Evolutionary conservation across 176 grass and related monocot species (phyloP), one percentile per base, ranked within the genome.

Genomic region (Cenchrus americanus): DNA sequence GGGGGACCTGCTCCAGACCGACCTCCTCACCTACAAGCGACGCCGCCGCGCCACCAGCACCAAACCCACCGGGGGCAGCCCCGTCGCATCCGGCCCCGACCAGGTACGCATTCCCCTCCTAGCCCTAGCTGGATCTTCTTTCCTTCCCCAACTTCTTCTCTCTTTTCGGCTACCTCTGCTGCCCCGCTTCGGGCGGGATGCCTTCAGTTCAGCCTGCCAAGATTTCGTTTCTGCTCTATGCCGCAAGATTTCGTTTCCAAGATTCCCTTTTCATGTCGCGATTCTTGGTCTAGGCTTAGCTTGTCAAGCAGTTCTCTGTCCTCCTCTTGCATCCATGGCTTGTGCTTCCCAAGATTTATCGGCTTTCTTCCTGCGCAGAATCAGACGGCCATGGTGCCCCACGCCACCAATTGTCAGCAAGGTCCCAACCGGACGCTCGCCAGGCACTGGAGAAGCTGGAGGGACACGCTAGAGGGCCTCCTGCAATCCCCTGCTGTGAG

Each of bases 381-480:
- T 75, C 67, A 21, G 17, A 54, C 23, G 19, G 51, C 11, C 62
- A 69, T 69, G 61, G 46, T 50, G 42, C n/a, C 1, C 15, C 26
- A 3, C 21, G 52, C 6, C 6, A 2, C 0, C 32, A 48, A n/a
- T 69, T 70, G 53, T 68, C 10, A 66, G 7, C 76, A 79, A 67
- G 66, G 34, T 8, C 69, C 61, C 7, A 26, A 46, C 66, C 37
- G 24, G 1, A 14, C 3, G 17, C 60, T 54, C 1, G 61, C 44
- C 24, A 67, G 75, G 4, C 90, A 85, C 55, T 97, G 94, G 94
- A 85, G 73, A 65, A 88, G 80, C 78, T 94, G 94, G 94, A 94
- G 74, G 89, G 52, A 91, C 63, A 88, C 89, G 17, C 62, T 97
- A 13, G 68, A 97, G 78, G 82, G 73, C 40, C 78, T 91, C 53